Evolutionary conservation across 1,139 yeast genomes (phyloP), one percentile per base, ranked within the genome.

Genomic region (Diutina catenulata): DNA sequence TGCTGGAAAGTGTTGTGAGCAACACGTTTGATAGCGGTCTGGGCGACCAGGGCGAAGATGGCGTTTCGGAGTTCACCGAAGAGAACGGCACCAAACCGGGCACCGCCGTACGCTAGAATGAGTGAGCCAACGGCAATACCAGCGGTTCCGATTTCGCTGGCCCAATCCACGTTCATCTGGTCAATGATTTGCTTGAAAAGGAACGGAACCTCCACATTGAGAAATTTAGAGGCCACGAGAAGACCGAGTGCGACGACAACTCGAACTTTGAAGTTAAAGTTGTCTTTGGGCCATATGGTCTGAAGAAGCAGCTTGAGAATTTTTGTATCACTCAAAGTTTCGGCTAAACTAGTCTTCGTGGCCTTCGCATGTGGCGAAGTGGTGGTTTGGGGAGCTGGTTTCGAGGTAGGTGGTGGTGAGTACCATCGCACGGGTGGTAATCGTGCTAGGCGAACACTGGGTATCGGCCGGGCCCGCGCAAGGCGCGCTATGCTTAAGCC

Each of bases 31-130:
- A 93, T 91, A 13, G 99, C 97, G 48, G 80, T 76, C 56, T 91
- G 99, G 4, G 96, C 94, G 19, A 93, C 98, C 31, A 83, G 74
- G 1, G 98, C 96, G 62, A 91, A 91, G 8, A 91, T 77, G 1
- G 98, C 98, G 55, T 91, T 91, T 49, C 97, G 65, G 46, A 91
- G 64, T 56, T 91, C 98, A 22, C 97, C 98, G 59, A 91, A 84
- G 13, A 91, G 59, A 2, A 88, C 94, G 3, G 98, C 82, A 16
- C 97, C 96, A 53, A 93, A 87, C 43, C 98, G 64, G 1, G 97
- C 94, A 14, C 84, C 77, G 38, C 99, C 99, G 54, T 91, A 88
- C 0, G 95, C 94, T 20, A 91, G 50, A 24, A 91, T 76, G 40
- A 88, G 69, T 3, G 88, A 70, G 3, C 84, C 88, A 28, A 82